These are phyloP conservation scores for Metschnikowia rubicola DNA, from an alignment of 805 yeast genomes.

Conservation along the genomic window DNA sequence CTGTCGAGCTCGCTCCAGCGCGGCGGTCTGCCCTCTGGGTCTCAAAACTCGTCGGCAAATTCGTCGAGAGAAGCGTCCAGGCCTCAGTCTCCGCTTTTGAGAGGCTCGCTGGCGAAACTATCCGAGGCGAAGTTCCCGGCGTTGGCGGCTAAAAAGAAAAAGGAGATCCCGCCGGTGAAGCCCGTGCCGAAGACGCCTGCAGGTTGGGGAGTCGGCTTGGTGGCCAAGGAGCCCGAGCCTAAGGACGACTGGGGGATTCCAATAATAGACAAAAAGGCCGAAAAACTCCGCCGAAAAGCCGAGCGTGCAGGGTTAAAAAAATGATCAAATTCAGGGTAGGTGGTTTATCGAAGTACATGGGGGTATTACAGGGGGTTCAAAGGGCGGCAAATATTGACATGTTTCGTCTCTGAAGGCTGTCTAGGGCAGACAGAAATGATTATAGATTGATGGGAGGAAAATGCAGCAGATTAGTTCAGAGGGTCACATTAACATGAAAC, in stretches of 20 bases:
- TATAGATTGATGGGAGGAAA: too few relatives aligned
- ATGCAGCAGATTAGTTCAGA: too few relatives aligned
- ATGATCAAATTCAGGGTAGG: background rate
- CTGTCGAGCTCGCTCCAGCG: constrained; percentile 30
- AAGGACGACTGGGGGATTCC: constrained; percentile 18
- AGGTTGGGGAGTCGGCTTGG: constrained; percentile 16
- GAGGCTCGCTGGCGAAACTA: constrained; percentile 23
- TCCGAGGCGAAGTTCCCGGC: constrained; percentile 47
- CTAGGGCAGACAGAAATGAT: too few relatives aligned
- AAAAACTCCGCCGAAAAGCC: constrained; percentile 10
- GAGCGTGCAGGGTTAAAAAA: constrained; percentile 5
- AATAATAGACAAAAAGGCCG: constrained; percentile 17
- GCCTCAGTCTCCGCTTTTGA: constrained; percentile 21
- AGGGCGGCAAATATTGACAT: too few relatives aligned
- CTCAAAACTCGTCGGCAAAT: background rate
- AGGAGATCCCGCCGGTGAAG: constrained; percentile 55
- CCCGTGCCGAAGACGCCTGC: constrained; percentile 29
- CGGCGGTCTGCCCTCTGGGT: constrained; percentile 3
- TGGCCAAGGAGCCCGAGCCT: constrained; percentile 5
- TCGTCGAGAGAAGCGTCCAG: constrained; percentile 5
- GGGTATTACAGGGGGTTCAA: too few relatives aligned
- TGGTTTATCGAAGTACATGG: too few relatives aligned
- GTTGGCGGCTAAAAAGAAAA: constrained; percentile 35
- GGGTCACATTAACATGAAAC: too few relatives aligned
- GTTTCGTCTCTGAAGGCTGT: too few relatives aligned